A percentile compares a stretch with the other conserved stretches of the same genome.
Conservation (phyloP, 257 asterid genomes). For the Solanum appendiculatum region DNA sequence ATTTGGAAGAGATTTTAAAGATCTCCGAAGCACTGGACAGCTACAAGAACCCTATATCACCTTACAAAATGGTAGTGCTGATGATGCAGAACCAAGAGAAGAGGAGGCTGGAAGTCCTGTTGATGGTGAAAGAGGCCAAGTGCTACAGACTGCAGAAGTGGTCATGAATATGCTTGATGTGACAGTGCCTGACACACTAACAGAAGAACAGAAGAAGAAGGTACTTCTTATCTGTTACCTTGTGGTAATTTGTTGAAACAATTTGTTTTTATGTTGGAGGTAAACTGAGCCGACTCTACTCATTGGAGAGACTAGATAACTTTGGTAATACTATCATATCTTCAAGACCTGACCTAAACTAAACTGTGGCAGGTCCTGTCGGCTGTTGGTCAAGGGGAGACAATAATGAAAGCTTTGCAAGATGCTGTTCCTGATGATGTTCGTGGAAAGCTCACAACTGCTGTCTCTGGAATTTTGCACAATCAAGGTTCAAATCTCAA, state of each 20-base stretch:
- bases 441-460: slow-evolving; percentile 69
- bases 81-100: slow-evolving; percentile 24
- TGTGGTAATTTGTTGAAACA: neutral
- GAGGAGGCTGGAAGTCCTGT: slow-evolving; percentile 19
- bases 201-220: slow-evolving; percentile 79
- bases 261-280: neutral
- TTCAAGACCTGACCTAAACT: neutral
- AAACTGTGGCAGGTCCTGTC: slow-evolving; percentile 52
- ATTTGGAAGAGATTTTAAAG: slow-evolving; percentile 16
- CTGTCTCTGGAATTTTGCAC: slow-evolving; percentile 63
- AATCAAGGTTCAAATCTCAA: slow-evolving; percentile 46
- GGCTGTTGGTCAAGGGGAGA: slow-evolving; percentile 86
- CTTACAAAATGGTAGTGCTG: slow-evolving; percentile 9
- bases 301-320: neutral
- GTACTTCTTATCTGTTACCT: slow-evolving; percentile 23
- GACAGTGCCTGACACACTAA: slow-evolving; percentile 60
- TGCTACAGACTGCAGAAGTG: slow-evolving; percentile 60
- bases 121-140: slow-evolving; percentile 58
- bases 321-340: neutral
- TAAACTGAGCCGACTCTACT: neutral
- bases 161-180: slow-evolving; percentile 77
- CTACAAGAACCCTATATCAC: slow-evolving; percentile 15
- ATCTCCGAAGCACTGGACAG: slow-evolving; percentile 2
- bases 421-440: slow-evolving; percentile 97
- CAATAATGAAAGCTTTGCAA: slow-evolving; percentile 78